A percentile compares a stretch with the other conserved stretches of the same genome.
Evolutionary conservation across 2,329 filamentous ascomycete genomes (phyloP).

Genomic region (Sclerotinia glacialis): DNA sequence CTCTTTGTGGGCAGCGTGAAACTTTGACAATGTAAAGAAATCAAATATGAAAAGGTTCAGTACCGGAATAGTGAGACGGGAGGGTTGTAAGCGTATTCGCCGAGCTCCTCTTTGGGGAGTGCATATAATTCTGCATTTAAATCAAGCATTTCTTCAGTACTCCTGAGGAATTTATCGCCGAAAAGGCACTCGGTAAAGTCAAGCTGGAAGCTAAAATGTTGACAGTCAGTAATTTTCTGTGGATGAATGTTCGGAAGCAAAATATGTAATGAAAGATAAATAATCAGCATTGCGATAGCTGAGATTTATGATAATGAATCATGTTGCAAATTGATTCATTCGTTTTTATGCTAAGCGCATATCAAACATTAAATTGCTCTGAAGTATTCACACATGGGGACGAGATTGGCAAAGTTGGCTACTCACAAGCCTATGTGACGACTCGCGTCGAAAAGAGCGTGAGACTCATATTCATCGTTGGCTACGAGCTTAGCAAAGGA

Average conservation of each 20-base stretch:
- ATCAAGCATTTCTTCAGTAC: not conserved
- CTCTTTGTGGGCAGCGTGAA: not conserved
- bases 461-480: constrained; percentile 4
- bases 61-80: constrained; percentile 13
- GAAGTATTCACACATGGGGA: not conserved
- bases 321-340: not conserved
- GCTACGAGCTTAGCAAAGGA: constrained; percentile 4
- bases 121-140: constrained; percentile 8
- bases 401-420: not conserved
- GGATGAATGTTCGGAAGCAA: not conserved
- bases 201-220: not conserved
- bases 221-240: not conserved
- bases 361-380: not conserved
- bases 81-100: constrained; percentile 4
- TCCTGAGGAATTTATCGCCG: constrained; percentile 4
- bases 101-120: not conserved
- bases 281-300: not conserved
- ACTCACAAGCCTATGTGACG: constrained; percentile 12
- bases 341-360: not conserved
- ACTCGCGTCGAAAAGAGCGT: constrained; percentile 10
- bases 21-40: not conserved
- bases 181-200: not conserved
- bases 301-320: not conserved
- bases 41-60: not conserved
- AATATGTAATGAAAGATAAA: not conserved